A percentile compares a stretch with the other conserved stretches of the same genome.
Conservation (phyloP, 169 alveolate species). For the Besnoitia besnoiti region DNA sequence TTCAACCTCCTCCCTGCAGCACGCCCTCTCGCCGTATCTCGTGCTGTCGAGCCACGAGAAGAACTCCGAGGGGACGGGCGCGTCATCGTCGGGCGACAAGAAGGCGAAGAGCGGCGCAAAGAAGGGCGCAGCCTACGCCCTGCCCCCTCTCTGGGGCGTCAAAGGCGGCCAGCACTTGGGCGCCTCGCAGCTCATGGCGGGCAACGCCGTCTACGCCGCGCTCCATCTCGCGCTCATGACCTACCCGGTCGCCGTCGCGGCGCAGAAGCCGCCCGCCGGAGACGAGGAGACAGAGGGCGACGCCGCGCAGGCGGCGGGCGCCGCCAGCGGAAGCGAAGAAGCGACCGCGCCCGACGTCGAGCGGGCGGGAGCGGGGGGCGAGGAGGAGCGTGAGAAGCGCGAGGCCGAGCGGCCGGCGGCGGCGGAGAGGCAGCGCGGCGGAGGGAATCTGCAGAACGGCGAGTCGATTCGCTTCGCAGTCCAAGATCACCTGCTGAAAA, state of each 20-base stretch:
- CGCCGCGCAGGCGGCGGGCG: constrained; percentile 1
- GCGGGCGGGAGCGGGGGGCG: not conserved
- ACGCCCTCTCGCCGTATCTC: not conserved
- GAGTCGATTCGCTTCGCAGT: not conserved
- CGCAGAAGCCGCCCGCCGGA: not conserved
- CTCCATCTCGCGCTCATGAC: constrained; percentile 59
- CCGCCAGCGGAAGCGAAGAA: constrained; percentile 24
- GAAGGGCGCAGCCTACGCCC: not conserved
- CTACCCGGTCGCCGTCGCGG: not conserved
- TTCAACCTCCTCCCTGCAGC: not conserved
- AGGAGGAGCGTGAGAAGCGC: not conserved
- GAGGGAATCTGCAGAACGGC: too few relatives aligned
- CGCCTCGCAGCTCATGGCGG: constrained; percentile 41
- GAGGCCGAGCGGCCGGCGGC: not conserved
- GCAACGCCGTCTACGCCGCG: constrained; percentile 54
- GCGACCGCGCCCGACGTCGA: not conserved
- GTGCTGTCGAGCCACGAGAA: not conserved
- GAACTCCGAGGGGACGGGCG: not conserved
- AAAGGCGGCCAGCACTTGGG: constrained; percentile 23
- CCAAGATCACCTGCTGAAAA: not conserved
- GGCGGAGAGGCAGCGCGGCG: not conserved
- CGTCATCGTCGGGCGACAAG: not conserved
- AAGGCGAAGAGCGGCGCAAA: not conserved
- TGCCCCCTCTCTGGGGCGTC: constrained; percentile 18
- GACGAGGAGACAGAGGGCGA: constrained; percentile 13